Base-by-base conservation (phyloP, 139 green algal genomes). In the Yamagishiella unicocca region DNA sequence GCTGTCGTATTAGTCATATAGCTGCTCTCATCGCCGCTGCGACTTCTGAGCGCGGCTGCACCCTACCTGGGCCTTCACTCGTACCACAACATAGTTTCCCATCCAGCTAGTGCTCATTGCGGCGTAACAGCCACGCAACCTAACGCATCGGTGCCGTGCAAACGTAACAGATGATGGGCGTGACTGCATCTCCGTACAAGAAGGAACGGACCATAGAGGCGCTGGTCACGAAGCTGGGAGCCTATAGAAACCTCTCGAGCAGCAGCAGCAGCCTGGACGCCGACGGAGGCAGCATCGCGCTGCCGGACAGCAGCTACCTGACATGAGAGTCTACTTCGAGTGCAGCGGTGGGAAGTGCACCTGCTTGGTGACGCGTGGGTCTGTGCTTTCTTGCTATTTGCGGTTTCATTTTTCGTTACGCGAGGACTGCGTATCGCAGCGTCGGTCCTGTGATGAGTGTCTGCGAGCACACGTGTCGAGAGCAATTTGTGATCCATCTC, bases 171-270 rank as follows among this genome's bases (percentile, higher is more conserved):
- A 70, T 89, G 50, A 78, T 95, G 40, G 89, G 67, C 1, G 43
- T 92, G 29, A 55, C 95, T 66, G 89, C 79, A 4, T 94, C 89
- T 0, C 94, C 94, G 29, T 96, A 91, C 88, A 96, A 95, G 77
- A 35, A 86, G 66, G 86, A 83, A 35, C 58, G 35, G 24, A 90
- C 87, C 33, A 7, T 84, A 14, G 58, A 71, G 25, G 35, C 68
- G 29, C 67, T 88, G 82, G 1, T 72, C 14, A 17, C 25, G 8
- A 71, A 72, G 40, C 35, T 88, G 25, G 27, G 25, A 1, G 53
- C 50, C 10, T 61, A 88, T 50, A 61, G 19, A 35, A 82, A 37
- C 82, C 50, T 87, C 45, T 46, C 33, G 33, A 74, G 66, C 37
- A 73, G 66, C 66, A 29, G 14, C 55, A 24, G 55, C 10, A 74